Evolutionary conservation across 345 rosid genomes (phyloP), one percentile per base, ranked within the genome.

Genomic region (Heritiera littoralis): DNA sequence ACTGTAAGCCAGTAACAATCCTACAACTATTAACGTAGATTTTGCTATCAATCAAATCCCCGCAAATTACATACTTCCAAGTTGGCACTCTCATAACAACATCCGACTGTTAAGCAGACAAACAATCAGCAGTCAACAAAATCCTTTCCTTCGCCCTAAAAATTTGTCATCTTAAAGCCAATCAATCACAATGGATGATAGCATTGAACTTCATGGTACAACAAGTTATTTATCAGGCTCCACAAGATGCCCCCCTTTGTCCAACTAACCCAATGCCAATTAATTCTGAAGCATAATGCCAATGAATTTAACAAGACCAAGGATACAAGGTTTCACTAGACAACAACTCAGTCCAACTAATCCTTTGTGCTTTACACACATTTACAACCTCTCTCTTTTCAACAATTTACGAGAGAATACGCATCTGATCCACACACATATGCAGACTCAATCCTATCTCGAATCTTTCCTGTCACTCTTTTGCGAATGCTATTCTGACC

Each of bases 51-150:
- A 11, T 35, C 23, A 18, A 66, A 66, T 0, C 46, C 11, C 1
- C 40, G 28, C 17, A 14, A 66, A 18, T 18, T 66, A 68, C 54
- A 68, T n/a, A 49, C 23, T 40, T n/a, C 32, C 54, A 43, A 66
- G 23, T 41, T 46, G 74, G 74, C 40, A 23, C 15, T 35, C 38
- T 40, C 66, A 74, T 4, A 74, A 56, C 51, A 74, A 56, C 54
- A 9, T 30, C 20, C 40, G 7, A 72, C 38, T 28, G 7, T 72
- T 52, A 15, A 8, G 18, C 12, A 3, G 65, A 56, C 52, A 38
- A 68, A 17, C 13, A 23, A 60, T 45, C 30, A 40, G 56, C 12
- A 23, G 2, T 43, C 4, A 28, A 7, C 66, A 12, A 56, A 73
- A 58, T 40, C 20, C 54, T 58, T 41, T 58, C n/a, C 49, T 18